A percentile compares a stretch with the other conserved stretches of the same genome.
phyloP scores from a whole-genome alignment of 768 basidiomycete species.

The Lactarius pseudohatsudake region DNA sequence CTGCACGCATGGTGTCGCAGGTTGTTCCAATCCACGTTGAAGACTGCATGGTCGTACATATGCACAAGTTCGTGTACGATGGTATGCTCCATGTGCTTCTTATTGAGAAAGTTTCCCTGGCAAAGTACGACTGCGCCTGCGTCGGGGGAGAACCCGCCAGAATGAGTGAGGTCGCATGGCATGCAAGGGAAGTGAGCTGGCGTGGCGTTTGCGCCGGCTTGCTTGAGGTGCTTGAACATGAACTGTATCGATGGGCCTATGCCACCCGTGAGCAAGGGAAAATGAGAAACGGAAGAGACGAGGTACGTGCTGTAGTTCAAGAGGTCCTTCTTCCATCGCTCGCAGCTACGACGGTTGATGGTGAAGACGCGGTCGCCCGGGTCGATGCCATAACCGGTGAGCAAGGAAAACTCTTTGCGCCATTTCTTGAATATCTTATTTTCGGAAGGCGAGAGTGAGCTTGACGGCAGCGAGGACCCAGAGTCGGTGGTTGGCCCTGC shows the following conservation, averaged over 20 bases:
- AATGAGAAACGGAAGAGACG: neutral
- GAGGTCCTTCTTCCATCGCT: conserved; percentile 52
- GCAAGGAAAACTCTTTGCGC: conserved; percentile 46
- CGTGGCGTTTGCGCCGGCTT: conserved; percentile 70
- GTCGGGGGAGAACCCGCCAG: conserved; percentile 82
- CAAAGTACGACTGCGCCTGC: conserved; percentile 82
- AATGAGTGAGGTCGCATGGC: conserved; percentile 70
- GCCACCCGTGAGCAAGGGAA: conserved; percentile 11
- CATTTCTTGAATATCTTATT: conserved; percentile 47
- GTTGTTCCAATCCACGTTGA: conserved; percentile 91
- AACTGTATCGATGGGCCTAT: conserved; percentile 85
- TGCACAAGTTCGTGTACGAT: conserved; percentile 92
- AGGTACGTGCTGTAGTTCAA: conserved; percentile 46
- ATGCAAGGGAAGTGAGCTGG: conserved; percentile 76
- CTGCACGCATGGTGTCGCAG: conserved; percentile 94
- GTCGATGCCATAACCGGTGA: conserved; percentile 53
- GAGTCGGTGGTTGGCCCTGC: neutral
- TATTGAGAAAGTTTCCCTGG: conserved; percentile 75
- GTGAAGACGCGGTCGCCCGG: conserved; percentile 43
- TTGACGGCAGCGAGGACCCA: conserved; percentile 6
- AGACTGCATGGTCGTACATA: conserved; percentile 93
- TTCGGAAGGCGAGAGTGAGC: conserved; percentile 24
- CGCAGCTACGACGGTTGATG: conserved; percentile 45
- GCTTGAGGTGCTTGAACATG: conserved; percentile 87
- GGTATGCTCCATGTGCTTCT: conserved; percentile 90